These are phyloP conservation scores for Salix suchowensis DNA, from an alignment of 345 rosid species.

Conservation along the genomic window DNA sequence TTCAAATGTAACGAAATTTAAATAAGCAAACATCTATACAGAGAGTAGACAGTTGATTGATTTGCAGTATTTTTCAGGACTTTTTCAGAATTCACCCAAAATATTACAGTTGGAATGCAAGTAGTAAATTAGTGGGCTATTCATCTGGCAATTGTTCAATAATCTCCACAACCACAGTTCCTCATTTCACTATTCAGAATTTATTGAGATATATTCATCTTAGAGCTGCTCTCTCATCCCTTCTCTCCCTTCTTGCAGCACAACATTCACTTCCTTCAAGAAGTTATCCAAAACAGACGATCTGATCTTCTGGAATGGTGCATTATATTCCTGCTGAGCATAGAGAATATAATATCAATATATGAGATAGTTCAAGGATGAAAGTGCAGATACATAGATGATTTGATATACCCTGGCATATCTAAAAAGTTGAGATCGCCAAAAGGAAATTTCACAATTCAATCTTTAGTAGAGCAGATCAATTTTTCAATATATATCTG, in stretches of 20 bases:
- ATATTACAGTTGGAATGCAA: background rate
- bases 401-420: background rate
- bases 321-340: constrained; percentile 67
- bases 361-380: constrained; percentile 66
- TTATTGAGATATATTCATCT: background rate
- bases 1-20: background rate
- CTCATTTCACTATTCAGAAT: background rate
- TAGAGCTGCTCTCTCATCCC: background rate
- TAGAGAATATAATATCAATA: constrained; percentile 65
- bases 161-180: background rate
- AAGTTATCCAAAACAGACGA: constrained; percentile 74
- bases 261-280: constrained; percentile 89
- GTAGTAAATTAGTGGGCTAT: background rate
- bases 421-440: background rate
- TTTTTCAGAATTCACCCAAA: background rate
- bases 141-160: background rate
- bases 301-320: constrained; percentile 88
- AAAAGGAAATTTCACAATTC: background rate
- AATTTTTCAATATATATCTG: background rate
- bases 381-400: constrained; percentile 20
- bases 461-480: background rate
- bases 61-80: background rate
- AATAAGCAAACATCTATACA: background rate
- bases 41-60: background rate
- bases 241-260: constrained; percentile 48